These are phyloP conservation scores for Diaporthe amygdali DNA, from an alignment of 2,329 filamentous ascomycete species.

Conservation along the genomic window DNA sequence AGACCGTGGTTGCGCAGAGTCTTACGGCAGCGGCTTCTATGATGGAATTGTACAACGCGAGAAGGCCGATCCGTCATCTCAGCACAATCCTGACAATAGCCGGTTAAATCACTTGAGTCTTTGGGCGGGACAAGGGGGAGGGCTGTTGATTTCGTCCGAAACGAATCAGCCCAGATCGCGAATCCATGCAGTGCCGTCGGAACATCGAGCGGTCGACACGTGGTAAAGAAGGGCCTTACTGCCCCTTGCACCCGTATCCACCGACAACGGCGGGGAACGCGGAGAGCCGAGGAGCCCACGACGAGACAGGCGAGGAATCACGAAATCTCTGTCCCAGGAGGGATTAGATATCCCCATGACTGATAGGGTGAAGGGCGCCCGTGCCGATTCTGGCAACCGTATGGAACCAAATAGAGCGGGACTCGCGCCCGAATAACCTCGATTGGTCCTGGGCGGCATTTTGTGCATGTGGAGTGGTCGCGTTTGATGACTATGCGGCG, in stretches of 20 bases:
- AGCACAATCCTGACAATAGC: conserved; percentile 7
- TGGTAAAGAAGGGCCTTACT: background rate
- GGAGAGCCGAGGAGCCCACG: background rate
- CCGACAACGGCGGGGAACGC: background rate
- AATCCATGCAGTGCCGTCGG: conserved; percentile 15
- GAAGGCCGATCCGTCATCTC: conserved; percentile 7
- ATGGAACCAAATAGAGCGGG: conserved; percentile 6
- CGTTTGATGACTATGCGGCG: conserved; percentile 37
- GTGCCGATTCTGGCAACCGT: background rate
- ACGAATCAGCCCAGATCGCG: conserved; percentile 11
- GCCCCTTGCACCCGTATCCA: conserved; percentile 1
- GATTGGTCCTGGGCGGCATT: background rate
- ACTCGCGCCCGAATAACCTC: background rate
- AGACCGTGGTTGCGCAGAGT: background rate
- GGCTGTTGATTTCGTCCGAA: background rate
- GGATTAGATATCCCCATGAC: conserved; percentile 1
- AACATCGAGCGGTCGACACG: conserved; percentile 13
- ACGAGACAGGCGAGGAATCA: background rate
- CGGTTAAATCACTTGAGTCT: background rate
- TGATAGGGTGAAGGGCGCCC: conserved; percentile 13
- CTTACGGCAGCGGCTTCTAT: background rate
- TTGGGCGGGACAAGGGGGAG: background rate
- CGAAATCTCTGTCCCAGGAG: conserved; percentile 1
- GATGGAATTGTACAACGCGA: conserved; percentile 11
- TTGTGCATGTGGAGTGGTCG: conserved; percentile 42